phyloP scores from a whole-genome alignment of 176 grass and related monocot species.

The Cenchrus fungigraminus region DNA sequence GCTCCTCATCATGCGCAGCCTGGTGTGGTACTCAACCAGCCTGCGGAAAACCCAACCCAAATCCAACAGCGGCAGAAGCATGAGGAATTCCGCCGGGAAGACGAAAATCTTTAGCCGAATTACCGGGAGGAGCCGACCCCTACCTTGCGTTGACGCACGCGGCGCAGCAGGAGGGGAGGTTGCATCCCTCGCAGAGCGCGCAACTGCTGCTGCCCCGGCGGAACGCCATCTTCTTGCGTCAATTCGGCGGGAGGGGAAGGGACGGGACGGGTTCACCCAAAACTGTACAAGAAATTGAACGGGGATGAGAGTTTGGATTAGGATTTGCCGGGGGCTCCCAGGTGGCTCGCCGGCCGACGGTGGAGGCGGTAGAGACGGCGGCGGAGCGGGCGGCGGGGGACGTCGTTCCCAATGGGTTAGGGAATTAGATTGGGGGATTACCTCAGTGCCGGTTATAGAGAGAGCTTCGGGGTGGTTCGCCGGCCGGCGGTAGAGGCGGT shows the following conservation, averaged over 20 bases:
- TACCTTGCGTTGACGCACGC: conserved; percentile 82
- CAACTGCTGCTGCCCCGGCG: conserved; percentile 58
- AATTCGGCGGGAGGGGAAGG: not conserved
- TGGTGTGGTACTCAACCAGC: conserved; percentile 62
- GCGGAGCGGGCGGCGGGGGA: too few relatives aligned
- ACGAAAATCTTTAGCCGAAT: not conserved
- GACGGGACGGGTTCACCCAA: too few relatives aligned
- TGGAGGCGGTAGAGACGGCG: too few relatives aligned
- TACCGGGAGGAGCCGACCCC: not conserved
- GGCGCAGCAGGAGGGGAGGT: conserved; percentile 83
- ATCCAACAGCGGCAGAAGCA: not conserved
- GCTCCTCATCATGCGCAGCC: conserved; percentile 58
- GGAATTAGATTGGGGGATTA: too few relatives aligned
- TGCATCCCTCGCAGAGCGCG: conserved; percentile 81
- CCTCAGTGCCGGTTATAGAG: too few relatives aligned
- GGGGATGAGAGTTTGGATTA: too few relatives aligned
- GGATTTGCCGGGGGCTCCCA: too few relatives aligned
- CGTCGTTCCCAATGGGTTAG: too few relatives aligned
- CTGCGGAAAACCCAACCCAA: conserved; percentile 42
- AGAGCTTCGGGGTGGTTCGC: too few relatives aligned
- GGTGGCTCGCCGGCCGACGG: too few relatives aligned
- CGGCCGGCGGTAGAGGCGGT: too few relatives aligned
- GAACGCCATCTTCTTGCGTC: conserved; percentile 38
- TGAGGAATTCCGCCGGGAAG: conserved; percentile 7
- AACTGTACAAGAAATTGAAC: too few relatives aligned